Base-by-base conservation (phyloP, 352 stramenopile genomes). In the Globisporangium paroecandrum region DNA sequence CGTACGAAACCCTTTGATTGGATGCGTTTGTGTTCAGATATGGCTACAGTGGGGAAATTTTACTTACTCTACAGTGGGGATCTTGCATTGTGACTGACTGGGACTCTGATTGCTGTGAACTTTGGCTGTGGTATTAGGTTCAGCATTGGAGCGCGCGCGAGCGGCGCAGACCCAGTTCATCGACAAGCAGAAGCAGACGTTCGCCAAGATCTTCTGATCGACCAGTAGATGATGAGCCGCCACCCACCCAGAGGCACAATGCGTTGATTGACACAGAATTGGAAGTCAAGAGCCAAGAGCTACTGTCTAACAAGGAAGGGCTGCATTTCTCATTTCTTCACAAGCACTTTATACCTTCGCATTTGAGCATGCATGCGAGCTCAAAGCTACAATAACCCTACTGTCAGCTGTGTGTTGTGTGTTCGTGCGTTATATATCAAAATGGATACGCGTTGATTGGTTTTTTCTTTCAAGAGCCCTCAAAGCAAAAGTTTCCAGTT, bases 181-280 rank as follows among this genome's bases (percentile, higher is more conserved):
- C 49, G 71, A 72, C 56, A 83, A 86, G 63, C 77, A 88, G 62
- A 76, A 80, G 55, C 70, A 59, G 32, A 69, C 68, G 3, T 86
- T 84, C 32, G 67, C 66, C 36, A 75, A 71, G 61, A 38, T 81
- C 24, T 86, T 86, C 59, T 65, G 25, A 64, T 9, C 5, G 0
- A 15, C 15, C n/a, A 22, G 10, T 55, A 2, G 9, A 18, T 9
- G 25, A 59, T 32, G 27, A 32, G 27, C 3, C 27, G 27, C 51
- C 20, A 58, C 25, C 7, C 41, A 54, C 7, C 12, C 22, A n/a
- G 38, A 47, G 1, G n/a, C 25, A 25, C 15, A 27, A 49, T 49
- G 41, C 41, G 15, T 49, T 55, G 38, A 58, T 32, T 20, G 15
- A 2, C 29, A 51, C 9, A 1, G 13, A 62, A 43, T 43, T 4